A percentile compares a stretch with the other conserved stretches of the same genome.
Conservation (phyloP, 441 rosid species). For the Gossypium aridum region DNA sequence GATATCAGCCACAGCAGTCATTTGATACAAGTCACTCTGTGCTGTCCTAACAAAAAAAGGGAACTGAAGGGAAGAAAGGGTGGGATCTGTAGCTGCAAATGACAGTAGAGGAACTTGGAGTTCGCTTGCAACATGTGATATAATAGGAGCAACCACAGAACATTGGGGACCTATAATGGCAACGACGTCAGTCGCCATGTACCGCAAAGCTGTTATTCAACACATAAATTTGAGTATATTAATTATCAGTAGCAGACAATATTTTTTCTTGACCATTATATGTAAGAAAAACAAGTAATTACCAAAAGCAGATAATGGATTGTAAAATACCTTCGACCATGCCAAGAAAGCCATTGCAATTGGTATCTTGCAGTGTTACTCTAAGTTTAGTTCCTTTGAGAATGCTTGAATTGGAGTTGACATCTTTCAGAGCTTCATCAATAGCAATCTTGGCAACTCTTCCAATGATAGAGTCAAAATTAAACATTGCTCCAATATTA, state of each 20-base stretch:
- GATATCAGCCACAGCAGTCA: slow-evolving; percentile 76
- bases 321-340: slow-evolving; percentile 61
- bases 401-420: slow-evolving; percentile 57
- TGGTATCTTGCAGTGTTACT: slow-evolving; percentile 43
- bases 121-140: slow-evolving; percentile 65
- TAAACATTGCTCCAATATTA: slow-evolving; percentile 65
- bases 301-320: slow-evolving; percentile 1
- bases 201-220: slow-evolving; percentile 53
- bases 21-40: slow-evolving; percentile 69
- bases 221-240: neutral
- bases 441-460: slow-evolving; percentile 84
- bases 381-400: slow-evolving; percentile 48
- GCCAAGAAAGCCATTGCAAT: slow-evolving; percentile 82
- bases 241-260: neutral
- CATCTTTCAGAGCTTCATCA: slow-evolving; percentile 81
- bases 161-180: slow-evolving; percentile 85
- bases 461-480: slow-evolving; percentile 58
- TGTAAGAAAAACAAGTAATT: neutral
- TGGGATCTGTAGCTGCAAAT: slow-evolving; percentile 78
- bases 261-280: slow-evolving; percentile 1
- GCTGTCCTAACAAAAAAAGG: slow-evolving; percentile 76
- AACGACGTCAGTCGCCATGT: slow-evolving; percentile 70
- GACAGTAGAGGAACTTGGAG: slow-evolving; percentile 75
- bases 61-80: slow-evolving; percentile 66
- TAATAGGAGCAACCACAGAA: slow-evolving; percentile 64